Conservation (phyloP, 768 basidiomycete species). For the Mycena filopes region DNA sequence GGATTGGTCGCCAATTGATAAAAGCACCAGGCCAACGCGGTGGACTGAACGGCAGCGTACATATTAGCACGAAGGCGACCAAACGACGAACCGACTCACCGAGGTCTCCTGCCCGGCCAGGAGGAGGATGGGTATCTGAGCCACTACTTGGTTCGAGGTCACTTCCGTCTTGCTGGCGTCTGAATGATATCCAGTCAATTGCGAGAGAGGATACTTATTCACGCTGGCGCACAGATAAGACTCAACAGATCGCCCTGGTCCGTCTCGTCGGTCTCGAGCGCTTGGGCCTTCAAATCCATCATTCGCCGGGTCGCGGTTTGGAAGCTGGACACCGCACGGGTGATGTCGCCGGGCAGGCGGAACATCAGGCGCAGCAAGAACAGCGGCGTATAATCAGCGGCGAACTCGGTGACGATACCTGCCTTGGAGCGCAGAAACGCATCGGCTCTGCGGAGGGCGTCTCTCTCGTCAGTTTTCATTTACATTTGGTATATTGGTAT, state of each 20-base stretch:
- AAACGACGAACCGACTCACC: background rate
- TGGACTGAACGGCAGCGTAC: too few species aligned
- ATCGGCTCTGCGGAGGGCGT: background rate
- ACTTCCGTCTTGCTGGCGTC: background rate
- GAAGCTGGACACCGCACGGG: background rate
- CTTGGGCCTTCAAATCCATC: background rate
- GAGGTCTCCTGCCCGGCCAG: constrained; percentile 1
- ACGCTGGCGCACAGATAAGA: too few species aligned
- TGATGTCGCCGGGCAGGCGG: background rate
- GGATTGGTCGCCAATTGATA: background rate
- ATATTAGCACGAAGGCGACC: too few species aligned
- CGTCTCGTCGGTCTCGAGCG: background rate
- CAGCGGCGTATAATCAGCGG: background rate
- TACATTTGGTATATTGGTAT: background rate
- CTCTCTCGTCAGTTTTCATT: background rate
- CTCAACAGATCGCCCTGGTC: background rate
- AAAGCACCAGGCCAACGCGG: background rate
- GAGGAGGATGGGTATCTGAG: background rate
- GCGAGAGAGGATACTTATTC: too few species aligned
- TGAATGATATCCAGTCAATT: background rate
- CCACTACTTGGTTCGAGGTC: background rate
- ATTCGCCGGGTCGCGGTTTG: background rate
- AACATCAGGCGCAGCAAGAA: background rate
- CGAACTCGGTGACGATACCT: background rate
- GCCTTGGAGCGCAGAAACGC: background rate